Evolutionary conservation across 805 yeast species (phyloP), one percentile per base, ranked within the genome.

Genomic region (Pichia kluyveri): DNA sequence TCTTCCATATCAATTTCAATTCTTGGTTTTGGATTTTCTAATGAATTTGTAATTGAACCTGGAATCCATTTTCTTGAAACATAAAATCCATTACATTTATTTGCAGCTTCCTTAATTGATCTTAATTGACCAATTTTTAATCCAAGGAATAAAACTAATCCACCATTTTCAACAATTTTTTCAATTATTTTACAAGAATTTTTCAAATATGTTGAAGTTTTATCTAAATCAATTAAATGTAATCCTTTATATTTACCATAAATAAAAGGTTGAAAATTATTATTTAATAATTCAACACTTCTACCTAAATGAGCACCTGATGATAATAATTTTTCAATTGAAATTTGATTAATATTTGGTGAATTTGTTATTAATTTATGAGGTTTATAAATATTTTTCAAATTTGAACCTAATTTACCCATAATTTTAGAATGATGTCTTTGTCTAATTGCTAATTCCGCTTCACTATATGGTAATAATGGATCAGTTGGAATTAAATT

Each of bases 241-340:
- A 93, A 75, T n/a, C 89, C 96, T 51, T 87, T 82, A 59, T 93
- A 88, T 54, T 77, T 83, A 47, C 98, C 99, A 60, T 83, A 83
- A 41, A 91, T 76, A 63, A 74, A 93, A 11, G 95, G 90, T 65
- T 89, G 91, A 45, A 90, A 86, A 28, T 84, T 75, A 10, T 89
- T 80, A 56, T 95, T 80, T 79, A 82, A 84, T 52, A 83, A 70
- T 4, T 83, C 71, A 36, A 79, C 83, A n/a, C 96, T 76, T 57
- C 91, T 97, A 30, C 99, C 99, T 56, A 93, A 70, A 65, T 93
- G 99, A 42, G 91, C 91, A 45, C 96, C 97, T 0, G 97, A 87
- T 4, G 96, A 91, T 65, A 91, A 64, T 46, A 93, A 72, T 49
- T 80, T 80, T 31, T 87, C 70, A 37, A 89, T 70, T 3, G 91